These are phyloP conservation scores for Silene coronaria DNA, from an alignment of 179 eudicot genomes.

Conservation along the genomic window DNA sequence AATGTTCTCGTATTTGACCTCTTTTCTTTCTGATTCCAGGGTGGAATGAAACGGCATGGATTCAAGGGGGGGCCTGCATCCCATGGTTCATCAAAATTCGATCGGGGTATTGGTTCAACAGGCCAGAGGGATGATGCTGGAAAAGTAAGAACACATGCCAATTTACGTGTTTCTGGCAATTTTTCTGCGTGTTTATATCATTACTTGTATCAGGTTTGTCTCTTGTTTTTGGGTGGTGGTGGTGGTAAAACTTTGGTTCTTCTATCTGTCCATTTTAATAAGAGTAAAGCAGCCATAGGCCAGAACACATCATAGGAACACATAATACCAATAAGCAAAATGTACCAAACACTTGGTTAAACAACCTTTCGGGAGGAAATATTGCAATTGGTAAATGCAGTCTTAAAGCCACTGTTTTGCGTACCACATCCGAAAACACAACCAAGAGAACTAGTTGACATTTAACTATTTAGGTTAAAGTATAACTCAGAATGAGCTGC, in stretches of 20 bases:
- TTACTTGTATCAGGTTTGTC: background rate
- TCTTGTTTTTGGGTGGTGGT: background rate
- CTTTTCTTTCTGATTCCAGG: constrained; percentile 37
- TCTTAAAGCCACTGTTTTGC: background rate
- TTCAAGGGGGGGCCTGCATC: constrained; percentile 73
- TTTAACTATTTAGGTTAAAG: background rate
- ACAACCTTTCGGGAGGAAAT: background rate
- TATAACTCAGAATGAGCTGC: background rate
- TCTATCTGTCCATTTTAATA: background rate
- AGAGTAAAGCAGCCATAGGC: background rate
- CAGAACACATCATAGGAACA: background rate
- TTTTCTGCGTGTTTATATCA: background rate
- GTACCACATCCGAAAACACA: background rate
- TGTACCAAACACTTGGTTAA: background rate
- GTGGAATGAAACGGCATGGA: constrained; percentile 72
- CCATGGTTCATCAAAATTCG: constrained; percentile 84
- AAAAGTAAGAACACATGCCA: constrained; percentile 39
- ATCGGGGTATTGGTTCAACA: constrained; percentile 84
- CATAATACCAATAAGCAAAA: background rate
- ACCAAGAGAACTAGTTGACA: background rate
- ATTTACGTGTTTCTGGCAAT: background rate
- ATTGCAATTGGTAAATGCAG: background rate
- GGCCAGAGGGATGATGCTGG: constrained; percentile 99
- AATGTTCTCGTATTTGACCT: constrained; percentile 7
- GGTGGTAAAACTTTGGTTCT: background rate